A percentile compares a stretch with the other conserved stretches of the same genome.
phyloP scores from a whole-genome alignment of 805 yeast species.

The Suhomyces canberraensis region DNA sequence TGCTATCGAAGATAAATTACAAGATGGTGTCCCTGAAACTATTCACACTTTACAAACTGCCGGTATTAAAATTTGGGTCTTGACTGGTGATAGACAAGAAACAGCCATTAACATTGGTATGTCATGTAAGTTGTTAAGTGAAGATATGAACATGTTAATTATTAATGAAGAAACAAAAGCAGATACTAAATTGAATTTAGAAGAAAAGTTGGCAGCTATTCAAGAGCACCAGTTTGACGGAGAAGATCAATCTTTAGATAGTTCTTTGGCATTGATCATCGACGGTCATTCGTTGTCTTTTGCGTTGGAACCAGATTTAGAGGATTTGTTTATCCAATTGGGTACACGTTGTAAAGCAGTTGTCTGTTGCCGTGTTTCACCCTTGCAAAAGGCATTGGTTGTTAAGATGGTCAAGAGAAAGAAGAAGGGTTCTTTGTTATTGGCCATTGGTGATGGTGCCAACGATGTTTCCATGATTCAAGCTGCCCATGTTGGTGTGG shows the following conservation, averaged over 20 bases:
- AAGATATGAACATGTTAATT: slow-evolving; percentile 90
- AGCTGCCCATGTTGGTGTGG: slow-evolving; percentile 99
- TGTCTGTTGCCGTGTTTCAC: slow-evolving; percentile 96
- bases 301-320: slow-evolving; percentile 81
- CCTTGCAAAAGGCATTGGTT: slow-evolving; percentile 93
- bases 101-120: slow-evolving; percentile 98
- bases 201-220: slow-evolving; percentile 74
- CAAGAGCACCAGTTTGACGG: slow-evolving; percentile 60
- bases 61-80: slow-evolving; percentile 95
- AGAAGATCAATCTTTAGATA: slow-evolving; percentile 54
- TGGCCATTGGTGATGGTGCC: slow-evolving; percentile 99
- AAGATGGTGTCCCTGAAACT: slow-evolving; percentile 98
- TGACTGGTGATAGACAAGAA: slow-evolving; percentile 98
- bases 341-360: slow-evolving; percentile 93
- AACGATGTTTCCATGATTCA: slow-evolving; percentile 99
- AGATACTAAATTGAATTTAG: slow-evolving; percentile 70
- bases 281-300: slow-evolving; percentile 89
- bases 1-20: slow-evolving; percentile 96
- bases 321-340: slow-evolving; percentile 70
- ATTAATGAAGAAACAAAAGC: slow-evolving; percentile 82
- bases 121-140: slow-evolving; percentile 92
- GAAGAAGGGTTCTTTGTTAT: slow-evolving; percentile 61
- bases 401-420: slow-evolving; percentile 90
- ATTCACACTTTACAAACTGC: slow-evolving; percentile 94
- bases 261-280: slow-evolving; percentile 82